Evolutionary conservation across 192 early-diverging fungal species (phyloP).

Genomic region (Coemansia reversa): DNA sequence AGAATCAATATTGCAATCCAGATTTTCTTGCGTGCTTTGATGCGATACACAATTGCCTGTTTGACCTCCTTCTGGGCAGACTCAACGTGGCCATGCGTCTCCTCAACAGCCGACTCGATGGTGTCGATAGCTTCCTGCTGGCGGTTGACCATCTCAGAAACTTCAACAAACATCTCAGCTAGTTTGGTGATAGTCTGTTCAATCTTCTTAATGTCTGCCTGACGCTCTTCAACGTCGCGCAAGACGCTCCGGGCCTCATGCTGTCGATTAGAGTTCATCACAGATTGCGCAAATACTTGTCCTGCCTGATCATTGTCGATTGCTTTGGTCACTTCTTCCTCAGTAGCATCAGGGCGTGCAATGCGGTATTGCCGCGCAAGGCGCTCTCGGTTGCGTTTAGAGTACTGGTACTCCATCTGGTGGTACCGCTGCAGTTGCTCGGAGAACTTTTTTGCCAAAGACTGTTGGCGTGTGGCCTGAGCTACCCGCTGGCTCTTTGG

Average conservation of each 20-base stretch:
- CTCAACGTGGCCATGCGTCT: slow-evolving; percentile 43
- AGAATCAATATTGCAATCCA: slow-evolving; percentile 49
- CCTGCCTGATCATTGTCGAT: slow-evolving; percentile 52
- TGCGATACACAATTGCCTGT: slow-evolving; percentile 49
- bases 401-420: slow-evolving; percentile 53
- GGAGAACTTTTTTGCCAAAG: slow-evolving; percentile 39
- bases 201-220: slow-evolving; percentile 53
- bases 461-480: slow-evolving; percentile 41
- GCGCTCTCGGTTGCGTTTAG: slow-evolving; percentile 51
- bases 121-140: slow-evolving; percentile 56
- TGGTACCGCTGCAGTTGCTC: slow-evolving; percentile 51
- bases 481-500: slow-evolving; percentile 38
- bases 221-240: slow-evolving; percentile 51
- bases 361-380: slow-evolving; percentile 53
- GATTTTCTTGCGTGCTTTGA: slow-evolving; percentile 54
- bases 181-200: slow-evolving; percentile 50
- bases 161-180: slow-evolving; percentile 50
- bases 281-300: slow-evolving; percentile 53
- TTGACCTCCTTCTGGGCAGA: slow-evolving; percentile 46
- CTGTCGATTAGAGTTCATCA: slow-evolving; percentile 36
- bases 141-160: slow-evolving; percentile 52
- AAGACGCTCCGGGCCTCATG: slow-evolving; percentile 47
- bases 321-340: slow-evolving; percentile 43
- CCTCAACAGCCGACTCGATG: slow-evolving; percentile 49
- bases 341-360: slow-evolving; percentile 48